Percentiles rank a stretch among this genome's conserved stretches.
Conservation (phyloP, 495 filamentous ascomycete genomes). For the Hypoxylon fragiforme region DNA sequence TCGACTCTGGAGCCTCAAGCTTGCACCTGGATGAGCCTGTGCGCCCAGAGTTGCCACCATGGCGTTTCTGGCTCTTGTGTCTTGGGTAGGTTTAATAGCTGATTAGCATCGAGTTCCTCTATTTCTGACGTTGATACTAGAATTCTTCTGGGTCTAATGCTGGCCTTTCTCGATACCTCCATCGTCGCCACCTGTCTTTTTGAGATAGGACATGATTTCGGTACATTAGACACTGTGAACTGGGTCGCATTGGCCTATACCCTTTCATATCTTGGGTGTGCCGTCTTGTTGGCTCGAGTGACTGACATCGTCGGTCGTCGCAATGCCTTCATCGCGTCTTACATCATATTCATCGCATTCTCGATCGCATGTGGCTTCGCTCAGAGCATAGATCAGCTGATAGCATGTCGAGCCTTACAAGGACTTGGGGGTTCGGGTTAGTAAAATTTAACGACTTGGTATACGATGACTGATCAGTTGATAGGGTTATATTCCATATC, state of each 20-base stretch:
- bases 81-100: slow-evolving; percentile 24
- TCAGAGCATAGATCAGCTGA: slow-evolving; percentile 49
- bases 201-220: slow-evolving; percentile 47
- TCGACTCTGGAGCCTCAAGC: slow-evolving; percentile 17
- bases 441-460: slow-evolving; percentile 5
- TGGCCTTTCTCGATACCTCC: slow-evolving; percentile 49
- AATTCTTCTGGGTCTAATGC: slow-evolving; percentile 38
- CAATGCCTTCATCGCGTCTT: slow-evolving; percentile 49
- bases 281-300: slow-evolving; percentile 53
- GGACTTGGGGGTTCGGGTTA: slow-evolving; percentile 51
- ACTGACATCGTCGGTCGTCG: slow-evolving; percentile 58
- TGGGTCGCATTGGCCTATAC: slow-evolving; percentile 54
- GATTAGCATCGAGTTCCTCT: not conserved
- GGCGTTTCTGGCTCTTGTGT: slow-evolving; percentile 25
- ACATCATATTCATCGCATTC: slow-evolving; percentile 57
- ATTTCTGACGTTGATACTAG: slow-evolving; percentile 22
- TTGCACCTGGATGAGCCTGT: slow-evolving; percentile 2
- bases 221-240: slow-evolving; percentile 40
- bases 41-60: slow-evolving; percentile 19
- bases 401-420: slow-evolving; percentile 48
- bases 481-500: slow-evolving; percentile 53
- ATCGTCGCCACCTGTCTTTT: slow-evolving; percentile 53
- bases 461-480: slow-evolving; percentile 3
- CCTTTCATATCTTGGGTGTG: slow-evolving; percentile 48
- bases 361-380: slow-evolving; percentile 58